Percentiles rank a stretch among this genome's conserved stretches.
Conservation (phyloP, 1,139 yeast species). For the Eremothecium gossypii region DNA sequence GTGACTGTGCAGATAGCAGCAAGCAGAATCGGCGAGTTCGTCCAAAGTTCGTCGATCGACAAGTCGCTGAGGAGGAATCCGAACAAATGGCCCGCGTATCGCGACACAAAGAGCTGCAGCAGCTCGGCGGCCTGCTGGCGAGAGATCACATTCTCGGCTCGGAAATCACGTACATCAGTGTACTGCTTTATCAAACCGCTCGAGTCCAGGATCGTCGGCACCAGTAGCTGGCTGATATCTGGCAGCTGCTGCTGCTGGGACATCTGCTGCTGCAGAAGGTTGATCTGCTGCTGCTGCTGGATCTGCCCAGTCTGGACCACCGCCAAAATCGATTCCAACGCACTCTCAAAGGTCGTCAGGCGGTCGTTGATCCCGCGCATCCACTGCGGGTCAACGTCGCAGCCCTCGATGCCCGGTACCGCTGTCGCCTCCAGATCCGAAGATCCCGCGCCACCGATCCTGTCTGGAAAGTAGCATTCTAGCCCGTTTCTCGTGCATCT, state of each 20-base stretch:
- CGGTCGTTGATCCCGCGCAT: slow-evolving; percentile 44
- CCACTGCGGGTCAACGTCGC: slow-evolving; percentile 7
- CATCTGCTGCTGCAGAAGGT: neutral
- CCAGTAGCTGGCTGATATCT: slow-evolving; percentile 1
- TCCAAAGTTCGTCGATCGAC: slow-evolving; percentile 45
- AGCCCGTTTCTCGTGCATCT: slow-evolving; percentile 46
- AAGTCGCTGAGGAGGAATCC: slow-evolving; percentile 53
- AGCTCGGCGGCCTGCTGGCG: slow-evolving; percentile 41
- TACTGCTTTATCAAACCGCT: neutral
- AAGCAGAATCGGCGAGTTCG: slow-evolving; percentile 47
- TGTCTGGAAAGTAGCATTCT: slow-evolving; percentile 50
- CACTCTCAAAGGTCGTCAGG: slow-evolving; percentile 39
- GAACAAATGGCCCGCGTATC: slow-evolving; percentile 55
- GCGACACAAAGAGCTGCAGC: slow-evolving; percentile 43
- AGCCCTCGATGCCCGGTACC: neutral
- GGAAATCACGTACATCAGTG: slow-evolving; percentile 7
- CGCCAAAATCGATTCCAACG: slow-evolving; percentile 32
- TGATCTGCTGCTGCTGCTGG: slow-evolving; percentile 12
- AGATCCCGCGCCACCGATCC: slow-evolving; percentile 33
- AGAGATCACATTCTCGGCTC: slow-evolving; percentile 11
- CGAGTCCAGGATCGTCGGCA: neutral
- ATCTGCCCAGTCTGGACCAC: slow-evolving; percentile 27
- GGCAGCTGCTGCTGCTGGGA: slow-evolving; percentile 1
- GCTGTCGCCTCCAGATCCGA: slow-evolving; percentile 9
- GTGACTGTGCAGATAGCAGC: slow-evolving; percentile 58